phyloP scores from a whole-genome alignment of 139 green algal genomes.

The Penium margaritaceum region DNA sequence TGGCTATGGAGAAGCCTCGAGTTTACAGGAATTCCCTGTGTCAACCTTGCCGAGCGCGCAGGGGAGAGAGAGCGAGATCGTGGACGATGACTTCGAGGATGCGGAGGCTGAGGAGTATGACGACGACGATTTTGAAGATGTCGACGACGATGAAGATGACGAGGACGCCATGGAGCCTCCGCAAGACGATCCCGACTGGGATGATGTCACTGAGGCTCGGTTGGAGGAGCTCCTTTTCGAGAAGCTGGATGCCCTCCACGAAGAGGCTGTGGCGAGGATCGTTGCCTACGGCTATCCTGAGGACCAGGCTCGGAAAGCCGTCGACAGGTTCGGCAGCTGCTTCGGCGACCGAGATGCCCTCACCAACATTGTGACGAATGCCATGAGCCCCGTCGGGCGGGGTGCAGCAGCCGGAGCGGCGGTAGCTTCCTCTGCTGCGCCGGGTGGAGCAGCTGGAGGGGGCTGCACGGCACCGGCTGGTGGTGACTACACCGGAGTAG shows the following conservation, averaged over 20 bases:
- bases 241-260: constrained; percentile 15
- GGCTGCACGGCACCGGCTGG: neutral
- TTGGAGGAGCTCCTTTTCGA: constrained; percentile 27
- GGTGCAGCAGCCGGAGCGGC: neutral
- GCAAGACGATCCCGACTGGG: constrained; percentile 12
- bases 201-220: constrained; percentile 2
- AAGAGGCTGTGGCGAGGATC: constrained; percentile 22
- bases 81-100: constrained; percentile 3
- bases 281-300: constrained; percentile 18
- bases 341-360: constrained; percentile 30
- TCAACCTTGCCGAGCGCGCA: no score
- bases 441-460: neutral
- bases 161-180: neutral
- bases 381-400: neutral
- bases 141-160: constrained; percentile 4
- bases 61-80: no score
- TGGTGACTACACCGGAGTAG: neutral
- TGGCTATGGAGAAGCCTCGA: no score
- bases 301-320: constrained; percentile 15
- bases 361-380: constrained; percentile 23
- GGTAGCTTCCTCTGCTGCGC: neutral
- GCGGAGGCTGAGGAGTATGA: constrained; percentile 4
- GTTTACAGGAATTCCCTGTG: no score
- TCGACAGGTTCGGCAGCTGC: constrained; percentile 23
- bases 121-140: constrained; percentile 2